phyloP scores from a whole-genome alignment of 192 early-diverging fungal genomes.

The Entophlyctis luteolus region DNA sequence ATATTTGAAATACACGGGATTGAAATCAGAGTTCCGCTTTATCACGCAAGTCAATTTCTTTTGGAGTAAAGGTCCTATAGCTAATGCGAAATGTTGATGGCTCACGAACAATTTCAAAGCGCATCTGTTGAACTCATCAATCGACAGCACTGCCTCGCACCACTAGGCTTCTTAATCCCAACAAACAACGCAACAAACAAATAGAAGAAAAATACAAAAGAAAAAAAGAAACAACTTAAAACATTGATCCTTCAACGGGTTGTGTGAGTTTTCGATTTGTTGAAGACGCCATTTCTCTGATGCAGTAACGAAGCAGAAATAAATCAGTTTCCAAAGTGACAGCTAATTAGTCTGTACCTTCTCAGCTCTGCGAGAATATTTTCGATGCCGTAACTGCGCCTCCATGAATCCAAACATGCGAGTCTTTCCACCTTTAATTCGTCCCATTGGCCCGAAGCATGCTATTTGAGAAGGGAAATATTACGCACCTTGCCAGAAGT shows the following conservation, averaged over 20 bases:
- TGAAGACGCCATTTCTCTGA: slow-evolving; percentile 83
- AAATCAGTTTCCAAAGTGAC: not conserved
- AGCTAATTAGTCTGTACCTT: slow-evolving; percentile 45
- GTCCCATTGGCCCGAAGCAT: not conserved
- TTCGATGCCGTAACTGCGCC: slow-evolving; percentile 69
- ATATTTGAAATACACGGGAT: no score
- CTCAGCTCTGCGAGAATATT: slow-evolving; percentile 78
- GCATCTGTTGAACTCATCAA: no score
- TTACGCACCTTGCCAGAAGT: slow-evolving; percentile 66
- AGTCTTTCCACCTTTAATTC: slow-evolving; percentile 68
- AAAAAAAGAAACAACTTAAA: no score
- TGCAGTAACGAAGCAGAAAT: not conserved
- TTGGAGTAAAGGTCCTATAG: no score
- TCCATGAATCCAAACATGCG: slow-evolving; percentile 80
- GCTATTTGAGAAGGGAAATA: not conserved
- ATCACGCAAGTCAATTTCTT: no score
- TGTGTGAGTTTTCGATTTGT: slow-evolving; percentile 81
- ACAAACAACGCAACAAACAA: no score
- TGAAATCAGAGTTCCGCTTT: no score
- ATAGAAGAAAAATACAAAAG: no score
- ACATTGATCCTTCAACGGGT: slow-evolving; percentile 72
- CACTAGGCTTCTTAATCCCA: no score
- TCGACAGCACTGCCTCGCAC: no score
- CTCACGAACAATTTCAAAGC: no score
- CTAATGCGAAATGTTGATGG: no score